Evolutionary conservation across 306 rosid genomes (phyloP), one percentile per base, ranked within the genome.

Genomic region (Malus fusca): DNA sequence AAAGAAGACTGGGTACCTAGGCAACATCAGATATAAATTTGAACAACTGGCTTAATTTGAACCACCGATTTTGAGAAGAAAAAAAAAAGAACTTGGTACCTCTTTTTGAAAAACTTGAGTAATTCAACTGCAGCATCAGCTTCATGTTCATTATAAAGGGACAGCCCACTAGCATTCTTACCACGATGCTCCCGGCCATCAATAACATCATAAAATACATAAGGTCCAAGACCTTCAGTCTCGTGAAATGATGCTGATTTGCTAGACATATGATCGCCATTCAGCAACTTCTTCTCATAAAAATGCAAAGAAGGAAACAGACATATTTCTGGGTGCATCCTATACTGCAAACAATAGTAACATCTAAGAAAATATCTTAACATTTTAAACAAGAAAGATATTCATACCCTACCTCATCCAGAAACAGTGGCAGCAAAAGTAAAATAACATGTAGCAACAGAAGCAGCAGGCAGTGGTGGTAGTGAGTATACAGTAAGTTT

Each of bases 281-380:
- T 94, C 68, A 91, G 87, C 84, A 94, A 84, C 71, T 92, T 90
- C 79, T 87, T 81, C 74, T 94, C 96, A 82, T 94, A 94, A 76
- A 94, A 94, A 80, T 94, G 98, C 86, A 82, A 44, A 61, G 98
- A 92, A 71, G 98, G 98, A 82, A 94, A 94, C 81, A 51, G 85
- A 86, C 96, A 90, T 81, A 94, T 94, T 82, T 92, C 97, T 33
- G 98, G 97, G 80, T 94, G 96, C 98, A 94, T 94, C 79, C 98
- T 90, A 90, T 94, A 94, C 98, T 94, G 98, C 83, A 76, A 83
- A 72, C 69, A 74, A 44, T 62, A 77, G 61, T 87, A 55, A 72
- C 30, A 55, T 72, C 71, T 65, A 30, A 62, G 78, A 71, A 44
- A 81, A 76, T 23, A 78, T 75, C 66, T 76, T 79, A 51, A 79